These are phyloP conservation scores for Xylaria sp. DNA, from an alignment of 2,329 filamentous ascomycete genomes.

Conservation along the genomic window DNA sequence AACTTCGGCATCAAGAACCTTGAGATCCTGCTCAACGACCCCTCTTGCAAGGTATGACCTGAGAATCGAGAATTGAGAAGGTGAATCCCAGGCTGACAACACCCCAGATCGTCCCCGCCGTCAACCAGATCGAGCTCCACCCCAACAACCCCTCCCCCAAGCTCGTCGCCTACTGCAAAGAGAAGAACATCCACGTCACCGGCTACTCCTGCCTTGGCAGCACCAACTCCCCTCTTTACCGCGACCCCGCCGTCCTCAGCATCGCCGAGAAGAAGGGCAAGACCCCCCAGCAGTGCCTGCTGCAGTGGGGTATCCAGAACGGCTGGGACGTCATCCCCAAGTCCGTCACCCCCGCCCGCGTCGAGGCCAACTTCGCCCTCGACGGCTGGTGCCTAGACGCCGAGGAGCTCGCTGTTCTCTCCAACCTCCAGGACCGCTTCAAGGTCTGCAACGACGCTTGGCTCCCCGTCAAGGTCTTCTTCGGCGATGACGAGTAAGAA, in stretches of 20 bases:
- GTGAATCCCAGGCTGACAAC: background rate
- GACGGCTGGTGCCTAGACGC: conserved; percentile 68
- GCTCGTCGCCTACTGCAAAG: conserved; percentile 65
- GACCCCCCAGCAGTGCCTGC: conserved; percentile 68
- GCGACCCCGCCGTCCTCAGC: conserved; percentile 56
- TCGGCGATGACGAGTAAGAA: conserved; percentile 69
- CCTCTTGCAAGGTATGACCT: conserved; percentile 51
- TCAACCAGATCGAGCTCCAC: conserved; percentile 80
- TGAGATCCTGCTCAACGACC: conserved; percentile 66
- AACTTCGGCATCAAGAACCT: conserved; percentile 81
- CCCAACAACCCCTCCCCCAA: conserved; percentile 77
- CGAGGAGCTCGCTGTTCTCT: conserved; percentile 66
- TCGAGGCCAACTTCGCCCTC: conserved; percentile 69
- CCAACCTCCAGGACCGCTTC: conserved; percentile 66
- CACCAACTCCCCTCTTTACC: conserved; percentile 64
- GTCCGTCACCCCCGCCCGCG: conserved; percentile 66
- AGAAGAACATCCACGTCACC: conserved; percentile 69
- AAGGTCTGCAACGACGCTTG: conserved; percentile 75
- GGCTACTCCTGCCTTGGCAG: conserved; percentile 71
- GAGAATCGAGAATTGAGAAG: background rate
- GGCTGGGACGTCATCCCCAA: conserved; percentile 84
- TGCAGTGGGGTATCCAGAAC: conserved; percentile 76
- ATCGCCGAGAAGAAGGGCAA: conserved; percentile 62
- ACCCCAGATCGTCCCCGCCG: conserved; percentile 53
- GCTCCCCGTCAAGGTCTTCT: conserved; percentile 75